phyloP scores from a whole-genome alignment of 2,329 filamentous ascomycete genomes.

The Cladosporium sp. region DNA sequence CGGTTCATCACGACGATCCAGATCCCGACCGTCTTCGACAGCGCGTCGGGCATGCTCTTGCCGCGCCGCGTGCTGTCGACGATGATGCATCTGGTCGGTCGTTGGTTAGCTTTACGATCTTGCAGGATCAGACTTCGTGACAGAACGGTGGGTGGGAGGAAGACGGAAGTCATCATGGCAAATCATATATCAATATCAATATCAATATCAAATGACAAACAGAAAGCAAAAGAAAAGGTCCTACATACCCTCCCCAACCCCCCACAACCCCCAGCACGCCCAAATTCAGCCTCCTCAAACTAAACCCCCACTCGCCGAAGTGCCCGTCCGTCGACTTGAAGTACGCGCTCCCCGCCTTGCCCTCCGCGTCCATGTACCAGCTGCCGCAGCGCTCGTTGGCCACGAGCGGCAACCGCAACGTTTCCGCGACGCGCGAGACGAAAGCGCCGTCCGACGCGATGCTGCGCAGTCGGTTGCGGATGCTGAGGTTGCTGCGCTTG shows the following conservation, averaged over 20 bases:
- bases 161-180: not conserved
- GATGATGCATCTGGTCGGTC: constrained; percentile 58
- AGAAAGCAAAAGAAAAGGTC: not conserved
- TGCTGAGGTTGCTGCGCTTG: constrained; percentile 68
- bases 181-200: no score
- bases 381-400: constrained; percentile 94
- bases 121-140: no score
- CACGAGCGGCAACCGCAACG: constrained; percentile 62
- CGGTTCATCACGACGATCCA: constrained; percentile 87
- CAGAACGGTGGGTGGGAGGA: no score
- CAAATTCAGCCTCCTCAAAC: constrained; percentile 74
- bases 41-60: constrained; percentile 91
- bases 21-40: constrained; percentile 88
- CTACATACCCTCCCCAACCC: constrained; percentile 55
- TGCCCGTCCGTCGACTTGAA: constrained; percentile 99
- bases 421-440: constrained; percentile 54
- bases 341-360: constrained; percentile 71
- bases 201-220: not conserved
- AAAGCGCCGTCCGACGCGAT: constrained; percentile 73
- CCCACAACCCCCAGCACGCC: constrained; percentile 67
- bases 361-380: constrained; percentile 73
- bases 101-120: not conserved
- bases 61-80: constrained; percentile 90
- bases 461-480: constrained; percentile 74
- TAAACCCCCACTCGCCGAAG: constrained; percentile 84